Conservation (phyloP, 768 basidiomycete genomes). For the Amanita pseudoporphyria region DNA sequence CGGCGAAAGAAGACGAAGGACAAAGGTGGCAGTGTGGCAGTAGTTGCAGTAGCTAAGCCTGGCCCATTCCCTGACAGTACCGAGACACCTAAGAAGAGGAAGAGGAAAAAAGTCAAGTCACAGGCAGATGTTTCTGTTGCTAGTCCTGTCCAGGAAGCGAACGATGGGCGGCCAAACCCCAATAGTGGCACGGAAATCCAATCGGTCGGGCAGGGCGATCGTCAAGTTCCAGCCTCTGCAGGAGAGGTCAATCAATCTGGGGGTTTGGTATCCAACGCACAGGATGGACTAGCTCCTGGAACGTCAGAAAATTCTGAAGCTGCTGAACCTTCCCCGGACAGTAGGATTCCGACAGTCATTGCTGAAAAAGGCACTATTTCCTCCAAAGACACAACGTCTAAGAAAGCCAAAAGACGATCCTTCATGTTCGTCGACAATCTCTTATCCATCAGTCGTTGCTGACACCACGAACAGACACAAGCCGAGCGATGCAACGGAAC, state of each 20-base stretch:
- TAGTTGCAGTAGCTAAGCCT: not conserved
- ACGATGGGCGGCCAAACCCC: not conserved
- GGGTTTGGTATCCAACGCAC: too few relatives aligned
- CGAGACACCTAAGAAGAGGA: constrained; percentile 9
- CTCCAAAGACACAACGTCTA: not conserved
- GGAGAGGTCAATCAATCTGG: not conserved
- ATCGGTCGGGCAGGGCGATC: not conserved
- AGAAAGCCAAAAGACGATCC: not conserved
- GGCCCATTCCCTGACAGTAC: not conserved
- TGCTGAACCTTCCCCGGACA: too few relatives aligned
- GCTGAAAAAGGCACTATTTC: too few relatives aligned
- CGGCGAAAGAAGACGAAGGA: constrained; percentile 13
- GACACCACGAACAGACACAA: not conserved
- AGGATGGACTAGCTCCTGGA: too few relatives aligned
- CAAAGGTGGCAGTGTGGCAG: not conserved
- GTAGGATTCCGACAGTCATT: too few relatives aligned
- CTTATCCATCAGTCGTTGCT: not conserved
- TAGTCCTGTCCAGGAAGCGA: not conserved
- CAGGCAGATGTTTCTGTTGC: not conserved
- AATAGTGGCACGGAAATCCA: not conserved
- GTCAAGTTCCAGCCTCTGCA: not conserved
- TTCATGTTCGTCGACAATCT: not conserved
- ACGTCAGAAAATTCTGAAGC: too few relatives aligned
- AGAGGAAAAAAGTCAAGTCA: constrained; percentile 5
- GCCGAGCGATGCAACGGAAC: not conserved